These are phyloP conservation scores for Tricholoma flavovirens DNA, from an alignment of 768 basidiomycete species.

Conservation along the genomic window DNA sequence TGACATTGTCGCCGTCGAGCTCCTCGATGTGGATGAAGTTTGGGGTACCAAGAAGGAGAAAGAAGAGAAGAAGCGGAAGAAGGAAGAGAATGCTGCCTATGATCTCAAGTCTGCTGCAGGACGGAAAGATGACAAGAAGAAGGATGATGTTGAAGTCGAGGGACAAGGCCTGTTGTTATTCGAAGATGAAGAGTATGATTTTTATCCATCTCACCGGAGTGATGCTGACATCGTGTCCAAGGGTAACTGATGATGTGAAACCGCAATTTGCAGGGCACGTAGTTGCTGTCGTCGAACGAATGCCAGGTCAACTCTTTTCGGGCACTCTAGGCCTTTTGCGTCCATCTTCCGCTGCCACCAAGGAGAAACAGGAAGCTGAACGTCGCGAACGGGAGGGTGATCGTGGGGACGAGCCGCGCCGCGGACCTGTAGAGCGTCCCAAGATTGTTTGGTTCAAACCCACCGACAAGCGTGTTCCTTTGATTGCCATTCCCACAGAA, in stretches of 20 bases:
- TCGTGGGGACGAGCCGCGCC: constrained; percentile 76
- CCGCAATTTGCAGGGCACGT: constrained; percentile 99
- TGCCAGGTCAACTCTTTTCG: constrained; percentile 98
- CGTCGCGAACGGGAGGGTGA: constrained; percentile 96
- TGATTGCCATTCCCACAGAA: constrained; percentile 98
- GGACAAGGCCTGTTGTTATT: constrained; percentile 96
- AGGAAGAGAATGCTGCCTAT: constrained; percentile 97
- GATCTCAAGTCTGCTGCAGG: constrained; percentile 70
- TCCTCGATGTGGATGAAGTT: constrained; percentile 96
- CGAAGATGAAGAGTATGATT: constrained; percentile 88
- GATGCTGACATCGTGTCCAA: constrained; percentile 22
- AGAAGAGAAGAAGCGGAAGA: constrained; percentile 99
- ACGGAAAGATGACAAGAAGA: constrained; percentile 98
- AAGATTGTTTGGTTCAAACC: constrained; percentile 99
- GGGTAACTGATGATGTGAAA: constrained; percentile 96
- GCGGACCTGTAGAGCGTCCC: constrained; percentile 78
- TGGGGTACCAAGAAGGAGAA: constrained; percentile 99
- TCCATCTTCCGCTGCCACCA: constrained; percentile 94
- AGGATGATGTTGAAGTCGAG: constrained; percentile 99
- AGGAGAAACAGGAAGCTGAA: constrained; percentile 98
- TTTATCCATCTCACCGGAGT: neutral
- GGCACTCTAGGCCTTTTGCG: constrained; percentile 93
- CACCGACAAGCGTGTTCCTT: constrained; percentile 96
- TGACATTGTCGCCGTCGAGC: constrained; percentile 96
- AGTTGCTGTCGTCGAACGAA: constrained; percentile 98